Evolutionary conservation across 345 rosid genomes (phyloP).

Genomic region (Populus alba): DNA sequence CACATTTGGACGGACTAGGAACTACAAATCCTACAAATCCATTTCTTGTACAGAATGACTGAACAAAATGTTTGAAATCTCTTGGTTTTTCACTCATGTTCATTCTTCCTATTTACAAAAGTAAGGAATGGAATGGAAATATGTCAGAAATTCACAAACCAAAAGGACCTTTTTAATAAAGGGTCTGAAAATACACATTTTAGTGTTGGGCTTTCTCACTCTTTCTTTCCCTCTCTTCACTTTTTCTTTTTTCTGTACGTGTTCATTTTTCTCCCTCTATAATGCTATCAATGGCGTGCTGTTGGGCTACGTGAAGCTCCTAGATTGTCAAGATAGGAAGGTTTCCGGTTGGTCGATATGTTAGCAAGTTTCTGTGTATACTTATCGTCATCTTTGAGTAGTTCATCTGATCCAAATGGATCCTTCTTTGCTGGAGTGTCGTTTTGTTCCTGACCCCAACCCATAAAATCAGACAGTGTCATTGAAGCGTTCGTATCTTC

Average conservation of each 20-base stretch:
- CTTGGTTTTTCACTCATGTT: not conserved
- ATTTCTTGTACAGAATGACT: constrained; percentile 5
- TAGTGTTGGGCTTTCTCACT: constrained; percentile 16
- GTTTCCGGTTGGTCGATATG: constrained; percentile 45
- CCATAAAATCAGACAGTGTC: constrained; percentile 74
- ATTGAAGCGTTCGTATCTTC: constrained; percentile 29
- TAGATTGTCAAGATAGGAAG: constrained; percentile 58
- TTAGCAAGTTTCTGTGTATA: constrained; percentile 36
- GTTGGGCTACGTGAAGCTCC: constrained; percentile 73
- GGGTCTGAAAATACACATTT: constrained; percentile 7
- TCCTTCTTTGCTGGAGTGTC: constrained; percentile 42
- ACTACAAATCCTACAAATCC: constrained; percentile 23
- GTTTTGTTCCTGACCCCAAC: constrained; percentile 54
- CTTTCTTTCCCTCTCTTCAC: constrained; percentile 4
- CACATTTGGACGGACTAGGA: not conserved
- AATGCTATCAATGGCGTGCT: constrained; percentile 42
- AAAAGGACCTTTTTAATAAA: not conserved
- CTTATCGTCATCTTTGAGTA: constrained; percentile 38
- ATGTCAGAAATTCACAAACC: constrained; percentile 1
- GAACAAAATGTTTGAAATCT: constrained; percentile 18
- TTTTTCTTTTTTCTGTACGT: not conserved
- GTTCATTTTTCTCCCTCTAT: constrained; percentile 1
- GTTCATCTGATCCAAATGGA: constrained; percentile 20
- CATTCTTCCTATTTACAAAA: constrained; percentile 26
- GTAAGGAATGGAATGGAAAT: constrained; percentile 14